Percentiles rank a stretch among this genome's conserved stretches.
Evolutionary conservation across 306 rosid genomes (phyloP).

Genomic region (Cucurbita argyrosperma): DNA sequence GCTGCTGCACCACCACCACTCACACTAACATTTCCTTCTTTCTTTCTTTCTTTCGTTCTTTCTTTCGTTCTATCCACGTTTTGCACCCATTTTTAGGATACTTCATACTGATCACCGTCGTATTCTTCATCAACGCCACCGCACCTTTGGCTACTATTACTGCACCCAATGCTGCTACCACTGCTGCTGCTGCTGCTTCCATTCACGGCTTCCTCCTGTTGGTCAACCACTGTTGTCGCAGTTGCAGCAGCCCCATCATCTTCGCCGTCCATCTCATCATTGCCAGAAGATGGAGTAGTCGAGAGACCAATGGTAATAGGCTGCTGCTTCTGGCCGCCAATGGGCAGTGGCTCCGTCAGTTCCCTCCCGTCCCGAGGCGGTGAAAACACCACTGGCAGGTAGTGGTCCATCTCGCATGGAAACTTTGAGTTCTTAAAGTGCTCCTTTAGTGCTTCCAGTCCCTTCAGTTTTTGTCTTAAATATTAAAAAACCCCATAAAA

Average conservation of each 20-base stretch:
- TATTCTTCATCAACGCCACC: constrained; percentile 20
- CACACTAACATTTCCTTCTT: too few species aligned
- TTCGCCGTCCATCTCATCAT: constrained; percentile 15
- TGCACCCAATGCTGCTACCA: neutral
- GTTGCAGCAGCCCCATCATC: neutral
- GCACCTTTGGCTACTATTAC: neutral
- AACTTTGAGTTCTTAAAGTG: constrained; percentile 93
- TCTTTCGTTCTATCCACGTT: neutral
- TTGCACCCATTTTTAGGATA: neutral
- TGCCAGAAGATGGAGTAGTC: neutral
- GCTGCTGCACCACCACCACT: too few species aligned
- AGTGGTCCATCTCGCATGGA: constrained; percentile 80
- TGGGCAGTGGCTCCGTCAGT: constrained; percentile 53
- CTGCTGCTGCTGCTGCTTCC: constrained; percentile 5
- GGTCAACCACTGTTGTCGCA: neutral
- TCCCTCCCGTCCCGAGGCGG: constrained; percentile 80
- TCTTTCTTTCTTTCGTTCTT: too few species aligned
- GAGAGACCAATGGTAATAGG: neutral
- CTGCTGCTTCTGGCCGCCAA: constrained; percentile 30
- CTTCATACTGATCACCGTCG: neutral
- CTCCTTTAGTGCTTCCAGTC: constrained; percentile 80
- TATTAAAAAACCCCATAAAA: neutral
- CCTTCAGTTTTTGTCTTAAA: constrained; percentile 18
- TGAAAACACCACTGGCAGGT: constrained; percentile 59
- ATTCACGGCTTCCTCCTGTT: neutral